Evolutionary conservation across 345 rosid genomes (phyloP), one percentile per base, ranked within the genome.

Genomic region (Melaleuca quinquenervia): DNA sequence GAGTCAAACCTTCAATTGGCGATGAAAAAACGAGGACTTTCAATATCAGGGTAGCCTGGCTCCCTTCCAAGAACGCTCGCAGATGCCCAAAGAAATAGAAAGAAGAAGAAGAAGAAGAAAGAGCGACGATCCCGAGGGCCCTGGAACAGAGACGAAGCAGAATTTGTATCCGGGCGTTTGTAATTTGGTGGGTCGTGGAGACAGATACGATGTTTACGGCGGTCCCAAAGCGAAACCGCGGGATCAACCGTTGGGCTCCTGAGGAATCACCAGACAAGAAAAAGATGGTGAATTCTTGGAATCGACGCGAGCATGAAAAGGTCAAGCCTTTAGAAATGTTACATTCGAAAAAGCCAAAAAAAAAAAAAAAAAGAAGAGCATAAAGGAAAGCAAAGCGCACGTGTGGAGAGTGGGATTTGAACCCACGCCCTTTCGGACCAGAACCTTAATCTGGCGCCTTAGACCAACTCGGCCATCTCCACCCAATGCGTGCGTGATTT

Each of bases 361-460:
- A n/a, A n/a, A n/a, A n/a, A 9, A 1, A n/a, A 48, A 12, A 50
- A 29, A 14, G 5, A 2, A 2, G 21, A 11, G 22, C 24, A 29
- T 5, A 45, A 29, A 18, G 7, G 44, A 22, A 3, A 45, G 75
- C 20, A 13, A 15, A 8, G 7, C 14, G 2, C 3, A 3, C 7
- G 9, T 92, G 98, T 97, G 90, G 96, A 96, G 92, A 94, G 95
- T 96, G 98, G 96, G 97, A 93, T 96, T 97, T 91, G 96, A 95
- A 97, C 96, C 98, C 96, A 93, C 95, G 96, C 94, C 96, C 96
- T 95, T 94, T 95, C 98, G 95, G 96, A 98, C 98, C 96, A 95
- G 96, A 94, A 96, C 99, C 99, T 94, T 94, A 95, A 96, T 94
- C 98, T 94, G 95, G 97, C 98, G 96, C 97, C 98, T 95, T 94